Percentiles rank a stretch among this genome's conserved stretches.
phyloP scores from a whole-genome alignment of 331 rosid genomes.

The Acacia concinna region DNA sequence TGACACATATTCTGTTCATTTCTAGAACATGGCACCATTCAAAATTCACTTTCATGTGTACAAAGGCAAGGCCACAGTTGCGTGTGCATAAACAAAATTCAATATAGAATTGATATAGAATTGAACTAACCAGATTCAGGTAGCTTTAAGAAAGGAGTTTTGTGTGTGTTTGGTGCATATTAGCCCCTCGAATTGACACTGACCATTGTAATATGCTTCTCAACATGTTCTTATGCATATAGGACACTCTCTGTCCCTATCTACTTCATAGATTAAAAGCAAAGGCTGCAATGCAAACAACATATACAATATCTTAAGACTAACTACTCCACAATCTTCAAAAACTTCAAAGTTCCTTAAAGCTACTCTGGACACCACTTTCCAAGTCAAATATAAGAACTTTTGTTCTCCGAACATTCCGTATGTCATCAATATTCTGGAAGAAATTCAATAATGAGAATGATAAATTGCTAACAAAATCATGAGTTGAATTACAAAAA shows the following conservation, averaged over 20 bases:
- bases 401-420: conserved; percentile 79
- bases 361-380: conserved; percentile 85
- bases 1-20: background rate
- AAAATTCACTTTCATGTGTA: background rate
- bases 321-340: conserved; percentile 98
- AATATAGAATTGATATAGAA: background rate
- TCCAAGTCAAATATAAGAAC: conserved; percentile 93
- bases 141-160: background rate
- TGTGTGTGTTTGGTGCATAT: background rate
- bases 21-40: background rate
- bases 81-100: background rate
- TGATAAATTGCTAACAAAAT: conserved; percentile 20
- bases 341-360: conserved; percentile 95
- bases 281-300: conserved; percentile 15
- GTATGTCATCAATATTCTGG: conserved; percentile 93
- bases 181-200: background rate
- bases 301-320: conserved; percentile 39
- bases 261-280: background rate
- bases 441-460: conserved; percentile 37
- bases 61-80: background rate
- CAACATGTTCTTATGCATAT: background rate
- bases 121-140: background rate
- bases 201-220: background rate
- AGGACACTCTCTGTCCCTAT: background rate
- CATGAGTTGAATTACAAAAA: conserved; percentile 5